Conservation (phyloP, 2,329 filamentous ascomycete genomes). For the Mycosphaerella sp. region DNA sequence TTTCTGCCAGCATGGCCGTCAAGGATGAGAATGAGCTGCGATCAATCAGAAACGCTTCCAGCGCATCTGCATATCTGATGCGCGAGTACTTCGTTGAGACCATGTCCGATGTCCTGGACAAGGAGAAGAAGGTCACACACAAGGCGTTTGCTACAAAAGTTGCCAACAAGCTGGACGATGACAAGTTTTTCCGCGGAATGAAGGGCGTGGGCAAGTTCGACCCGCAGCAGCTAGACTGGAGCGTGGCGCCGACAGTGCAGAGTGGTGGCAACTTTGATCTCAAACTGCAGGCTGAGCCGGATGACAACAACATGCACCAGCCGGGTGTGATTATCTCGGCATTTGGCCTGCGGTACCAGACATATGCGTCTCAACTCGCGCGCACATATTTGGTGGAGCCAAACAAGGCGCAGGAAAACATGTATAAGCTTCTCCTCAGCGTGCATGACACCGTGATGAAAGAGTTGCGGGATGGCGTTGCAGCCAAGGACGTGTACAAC, state of each 20-base stretch:
- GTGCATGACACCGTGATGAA: conserved; percentile 88
- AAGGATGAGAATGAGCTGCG: conserved; percentile 95
- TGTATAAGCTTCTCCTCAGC: conserved; percentile 79
- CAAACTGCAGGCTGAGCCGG: conserved; percentile 68
- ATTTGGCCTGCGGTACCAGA: conserved; percentile 89
- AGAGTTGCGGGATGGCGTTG: conserved; percentile 77
- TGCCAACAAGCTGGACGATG: conserved; percentile 83
- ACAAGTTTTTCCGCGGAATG: conserved; percentile 82
- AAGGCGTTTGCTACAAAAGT: conserved; percentile 79
- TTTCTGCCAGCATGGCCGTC: conserved; percentile 81
- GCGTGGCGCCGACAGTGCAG: conserved; percentile 75
- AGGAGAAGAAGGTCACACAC: conserved; percentile 96
- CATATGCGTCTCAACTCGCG: conserved; percentile 86
- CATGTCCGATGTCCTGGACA: conserved; percentile 92
- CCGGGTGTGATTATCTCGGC: conserved; percentile 90
- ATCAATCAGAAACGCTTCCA: conserved; percentile 87
- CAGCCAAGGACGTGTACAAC: conserved; percentile 82
- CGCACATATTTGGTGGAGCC: conserved; percentile 95
- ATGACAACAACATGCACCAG: conserved; percentile 67
- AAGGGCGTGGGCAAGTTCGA: conserved; percentile 87
- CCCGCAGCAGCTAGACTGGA: conserved; percentile 85
- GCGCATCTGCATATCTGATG: conserved; percentile 90
- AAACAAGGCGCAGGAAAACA: conserved; percentile 89
- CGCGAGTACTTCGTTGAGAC: conserved; percentile 96
- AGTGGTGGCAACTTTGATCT: conserved; percentile 95